Conservation (phyloP, 1,284 basidiomycete genomes). For the Porogramme epimiltina region DNA sequence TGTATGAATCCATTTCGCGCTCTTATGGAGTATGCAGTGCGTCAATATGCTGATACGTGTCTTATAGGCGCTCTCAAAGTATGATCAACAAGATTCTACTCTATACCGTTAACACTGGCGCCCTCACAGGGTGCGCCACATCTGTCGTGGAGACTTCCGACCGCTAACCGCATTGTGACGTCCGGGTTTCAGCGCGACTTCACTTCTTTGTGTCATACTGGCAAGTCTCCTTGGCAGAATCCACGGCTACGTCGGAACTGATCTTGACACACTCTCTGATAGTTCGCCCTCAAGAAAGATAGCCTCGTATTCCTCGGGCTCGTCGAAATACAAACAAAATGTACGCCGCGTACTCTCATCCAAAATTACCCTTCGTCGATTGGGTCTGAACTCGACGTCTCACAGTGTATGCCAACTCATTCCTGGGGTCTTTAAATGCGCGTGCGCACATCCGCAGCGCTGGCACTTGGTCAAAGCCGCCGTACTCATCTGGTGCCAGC, state of each 20-base stretch:
- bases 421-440: slow-evolving; percentile 21
- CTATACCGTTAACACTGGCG: slow-evolving; percentile 22
- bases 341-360: slow-evolving; percentile 9
- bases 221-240: not conserved
- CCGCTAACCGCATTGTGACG: not conserved
- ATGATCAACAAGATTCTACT: slow-evolving; percentile 19
- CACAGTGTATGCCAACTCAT: slow-evolving; percentile 21
- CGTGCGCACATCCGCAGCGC: not conserved
- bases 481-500: no score
- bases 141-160: no score
- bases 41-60: no score
- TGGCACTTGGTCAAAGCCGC: no score
- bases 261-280: not conserved
- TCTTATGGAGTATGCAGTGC: no score
- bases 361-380: no score
- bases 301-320: slow-evolving; percentile 21
- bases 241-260: not conserved
- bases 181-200: slow-evolving; percentile 11
- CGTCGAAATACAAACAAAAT: slow-evolving; percentile 20
- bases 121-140: slow-evolving; percentile 16
- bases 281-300: slow-evolving; percentile 21
- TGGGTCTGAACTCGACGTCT: no score
- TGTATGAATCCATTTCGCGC: not conserved
- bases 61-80: slow-evolving; percentile 14
- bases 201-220: slow-evolving; percentile 18